These are phyloP conservation scores for Jasminum sambac DNA, from an alignment of 257 asterid species.

Conservation along the genomic window DNA sequence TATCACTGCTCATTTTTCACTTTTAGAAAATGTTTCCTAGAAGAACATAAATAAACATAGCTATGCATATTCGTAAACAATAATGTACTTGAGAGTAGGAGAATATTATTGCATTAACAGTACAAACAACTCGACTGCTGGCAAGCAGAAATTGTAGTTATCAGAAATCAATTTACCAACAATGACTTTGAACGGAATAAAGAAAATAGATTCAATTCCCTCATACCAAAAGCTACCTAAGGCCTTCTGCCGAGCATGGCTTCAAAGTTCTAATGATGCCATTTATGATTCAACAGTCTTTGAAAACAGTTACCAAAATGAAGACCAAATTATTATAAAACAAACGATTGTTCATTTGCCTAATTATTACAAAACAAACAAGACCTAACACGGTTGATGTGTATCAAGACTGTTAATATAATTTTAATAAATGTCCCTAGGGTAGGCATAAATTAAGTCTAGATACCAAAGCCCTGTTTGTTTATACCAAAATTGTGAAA, in stretches of 20 bases:
- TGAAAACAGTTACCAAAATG: conserved; percentile 1
- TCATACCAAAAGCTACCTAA: not conserved
- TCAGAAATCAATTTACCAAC: not conserved
- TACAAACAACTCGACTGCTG: not conserved
- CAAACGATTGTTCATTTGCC: not conserved
- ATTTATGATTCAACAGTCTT: not conserved
- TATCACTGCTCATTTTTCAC: no score
- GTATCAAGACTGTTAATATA: not conserved
- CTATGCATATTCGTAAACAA: not conserved
- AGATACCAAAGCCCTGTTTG: not conserved
- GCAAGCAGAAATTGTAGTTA: not conserved
- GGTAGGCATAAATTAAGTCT: not conserved
- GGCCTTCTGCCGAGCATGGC: conserved; percentile 1
- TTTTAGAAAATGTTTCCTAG: no score
- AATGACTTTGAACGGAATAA: not conserved
- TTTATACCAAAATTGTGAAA: not conserved
- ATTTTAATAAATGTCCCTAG: not conserved
- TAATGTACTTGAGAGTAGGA: not conserved
- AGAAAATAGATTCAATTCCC: not conserved
- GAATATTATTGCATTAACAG: not conserved
- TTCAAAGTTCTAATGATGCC: conserved; percentile 11
- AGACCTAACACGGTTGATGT: conserved; percentile 1
- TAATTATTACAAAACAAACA: not conserved
- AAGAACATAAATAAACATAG: no score
- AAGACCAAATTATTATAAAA: conserved; percentile 6